Evolutionary conservation across 1,139 yeast genomes (phyloP).

Genomic region (Taiozyma sp.): DNA sequence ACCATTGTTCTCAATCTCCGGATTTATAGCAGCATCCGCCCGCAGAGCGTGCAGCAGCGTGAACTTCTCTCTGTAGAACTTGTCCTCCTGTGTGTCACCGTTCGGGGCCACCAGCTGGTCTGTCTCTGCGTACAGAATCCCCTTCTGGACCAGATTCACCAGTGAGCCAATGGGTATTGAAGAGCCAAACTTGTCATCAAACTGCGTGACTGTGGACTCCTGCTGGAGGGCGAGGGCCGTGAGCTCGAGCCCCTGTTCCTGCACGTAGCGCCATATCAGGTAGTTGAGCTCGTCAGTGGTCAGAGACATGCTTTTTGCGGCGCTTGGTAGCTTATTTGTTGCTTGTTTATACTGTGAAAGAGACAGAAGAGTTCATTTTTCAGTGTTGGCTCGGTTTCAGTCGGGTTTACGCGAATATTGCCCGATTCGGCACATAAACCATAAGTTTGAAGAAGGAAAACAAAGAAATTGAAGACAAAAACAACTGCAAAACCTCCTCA

Average conservation of each 20-base stretch:
- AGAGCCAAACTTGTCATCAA: slow-evolving; percentile 46
- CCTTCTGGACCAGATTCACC: slow-evolving; percentile 79
- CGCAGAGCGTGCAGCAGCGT: slow-evolving; percentile 35
- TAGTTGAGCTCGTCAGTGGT: slow-evolving; percentile 85
- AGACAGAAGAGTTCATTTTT: neutral
- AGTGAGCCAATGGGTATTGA: slow-evolving; percentile 67
- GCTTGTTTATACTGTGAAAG: neutral
- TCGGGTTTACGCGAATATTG: neutral
- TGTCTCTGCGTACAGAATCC: slow-evolving; percentile 62
- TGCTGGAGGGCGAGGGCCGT: slow-evolving; percentile 80
- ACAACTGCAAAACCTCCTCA: no score
- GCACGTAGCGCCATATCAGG: slow-evolving; percentile 87
- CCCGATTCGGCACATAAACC: neutral
- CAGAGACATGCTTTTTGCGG: slow-evolving; percentile 51
- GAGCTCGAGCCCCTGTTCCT: slow-evolving; percentile 76
- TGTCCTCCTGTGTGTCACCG: slow-evolving; percentile 26
- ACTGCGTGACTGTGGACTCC: slow-evolving; percentile 56
- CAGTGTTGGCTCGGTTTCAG: neutral
- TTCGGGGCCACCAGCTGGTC: slow-evolving; percentile 38
- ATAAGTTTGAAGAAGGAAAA: no score
- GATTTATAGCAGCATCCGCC: slow-evolving; percentile 26
- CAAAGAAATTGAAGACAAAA: no score
- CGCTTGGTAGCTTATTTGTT: neutral
- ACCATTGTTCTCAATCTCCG: slow-evolving; percentile 26
- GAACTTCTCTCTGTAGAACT: slow-evolving; percentile 25